Percentiles rank a stretch among this genome's conserved stretches.
phyloP scores from a whole-genome alignment of 2,329 filamentous ascomycete species.

The Hypoxylon sp. region DNA sequence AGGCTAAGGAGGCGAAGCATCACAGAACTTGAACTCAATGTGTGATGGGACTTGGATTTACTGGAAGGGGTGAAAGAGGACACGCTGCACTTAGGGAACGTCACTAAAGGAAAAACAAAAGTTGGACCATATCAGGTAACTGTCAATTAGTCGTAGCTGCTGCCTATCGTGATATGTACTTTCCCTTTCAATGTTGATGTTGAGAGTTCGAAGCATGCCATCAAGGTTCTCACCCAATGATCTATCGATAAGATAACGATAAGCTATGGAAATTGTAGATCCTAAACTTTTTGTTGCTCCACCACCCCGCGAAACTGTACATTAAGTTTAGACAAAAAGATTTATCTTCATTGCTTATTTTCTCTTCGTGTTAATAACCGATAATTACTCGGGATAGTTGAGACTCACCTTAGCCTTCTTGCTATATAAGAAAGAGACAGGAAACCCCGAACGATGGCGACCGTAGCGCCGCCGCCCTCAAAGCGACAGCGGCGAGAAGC shows the following conservation, averaged over 20 bases:
- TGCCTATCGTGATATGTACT: not conserved
- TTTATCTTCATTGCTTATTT: not conserved
- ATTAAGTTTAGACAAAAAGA: slow-evolving; percentile 15
- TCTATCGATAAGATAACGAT: slow-evolving; percentile 46
- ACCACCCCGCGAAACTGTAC: slow-evolving; percentile 38
- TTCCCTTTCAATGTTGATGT: not conserved
- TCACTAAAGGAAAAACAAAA: not conserved
- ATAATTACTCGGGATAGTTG: no score
- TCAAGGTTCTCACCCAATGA: slow-evolving; percentile 14
- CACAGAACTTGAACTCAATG: no score
- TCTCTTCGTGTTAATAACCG: not conserved
- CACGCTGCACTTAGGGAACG: not conserved
- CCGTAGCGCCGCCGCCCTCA: slow-evolving; percentile 82
- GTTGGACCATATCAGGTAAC: not conserved
- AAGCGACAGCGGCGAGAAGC: slow-evolving; percentile 86
- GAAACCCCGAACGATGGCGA: slow-evolving; percentile 71
- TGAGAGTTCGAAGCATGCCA: not conserved
- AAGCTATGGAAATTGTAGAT: slow-evolving; percentile 26
- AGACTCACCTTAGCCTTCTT: no score
- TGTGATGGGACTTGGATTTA: not conserved
- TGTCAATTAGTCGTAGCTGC: not conserved
- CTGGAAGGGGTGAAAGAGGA: not conserved
- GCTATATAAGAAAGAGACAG: no score
- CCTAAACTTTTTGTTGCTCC: slow-evolving; percentile 38
- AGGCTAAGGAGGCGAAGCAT: not conserved